Evolutionary conservation across 2,329 filamentous ascomycete species (phyloP).

Genomic region (Aspergillus brunneoviolaceus): DNA sequence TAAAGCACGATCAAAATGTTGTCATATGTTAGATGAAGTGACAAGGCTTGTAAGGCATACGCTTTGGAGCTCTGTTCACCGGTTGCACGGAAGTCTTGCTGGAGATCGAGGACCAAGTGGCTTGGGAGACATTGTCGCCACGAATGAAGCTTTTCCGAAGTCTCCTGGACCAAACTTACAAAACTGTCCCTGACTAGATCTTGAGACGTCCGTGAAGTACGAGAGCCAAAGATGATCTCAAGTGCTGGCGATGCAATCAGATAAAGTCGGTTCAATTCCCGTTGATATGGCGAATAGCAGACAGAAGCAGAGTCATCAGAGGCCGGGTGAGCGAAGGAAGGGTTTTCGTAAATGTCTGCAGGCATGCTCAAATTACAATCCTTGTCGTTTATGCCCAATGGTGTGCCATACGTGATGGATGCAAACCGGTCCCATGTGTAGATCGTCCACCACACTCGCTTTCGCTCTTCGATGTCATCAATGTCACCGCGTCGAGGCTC

Average conservation of each 20-base stretch:
- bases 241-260: slow-evolving; percentile 25
- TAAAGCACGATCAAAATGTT: slow-evolving; percentile 46
- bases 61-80: slow-evolving; percentile 14
- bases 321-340: slow-evolving; percentile 21
- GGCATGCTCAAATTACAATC: slow-evolving; percentile 40
- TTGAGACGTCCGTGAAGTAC: slow-evolving; percentile 19
- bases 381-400: slow-evolving; percentile 44
- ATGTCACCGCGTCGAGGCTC: slow-evolving; percentile 22
- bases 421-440: slow-evolving; percentile 47
- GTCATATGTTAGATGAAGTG: slow-evolving; percentile 47
- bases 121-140: slow-evolving; percentile 20
- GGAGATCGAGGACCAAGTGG: slow-evolving; percentile 20
- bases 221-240: slow-evolving; percentile 26
- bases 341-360: slow-evolving; percentile 33
- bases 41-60: slow-evolving; percentile 39
- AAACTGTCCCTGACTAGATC: slow-evolving; percentile 21
- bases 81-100: slow-evolving; percentile 17
- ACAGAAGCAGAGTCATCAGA: slow-evolving; percentile 9
- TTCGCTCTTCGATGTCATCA: slow-evolving; percentile 36
- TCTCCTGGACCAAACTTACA: slow-evolving; percentile 17
- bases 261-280: slow-evolving; percentile 27
- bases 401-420: slow-evolving; percentile 43
- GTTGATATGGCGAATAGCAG: slow-evolving; percentile 26
- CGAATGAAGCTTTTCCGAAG: slow-evolving; percentile 20
- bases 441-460: slow-evolving; percentile 45